A percentile compares a stretch with the other conserved stretches of the same genome.
These are phyloP conservation scores for Spongiforma sp. DNA, from an alignment of 1,284 basidiomycete species.

Conservation along the genomic window DNA sequence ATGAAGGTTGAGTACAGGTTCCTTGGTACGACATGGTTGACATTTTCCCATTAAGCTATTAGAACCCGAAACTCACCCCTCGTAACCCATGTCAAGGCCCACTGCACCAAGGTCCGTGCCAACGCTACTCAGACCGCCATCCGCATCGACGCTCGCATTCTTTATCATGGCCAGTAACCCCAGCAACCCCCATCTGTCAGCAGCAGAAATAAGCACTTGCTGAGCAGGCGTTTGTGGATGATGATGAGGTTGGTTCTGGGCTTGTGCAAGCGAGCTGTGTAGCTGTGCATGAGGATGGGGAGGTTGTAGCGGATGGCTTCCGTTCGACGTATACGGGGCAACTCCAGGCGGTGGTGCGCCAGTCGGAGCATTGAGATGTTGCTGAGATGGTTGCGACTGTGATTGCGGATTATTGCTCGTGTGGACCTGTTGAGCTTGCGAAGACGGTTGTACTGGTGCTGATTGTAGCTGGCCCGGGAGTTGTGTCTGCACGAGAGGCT, in stretches of 20 bases:
- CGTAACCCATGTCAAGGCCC: slow-evolving; percentile 88
- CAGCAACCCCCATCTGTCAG: slow-evolving; percentile 94
- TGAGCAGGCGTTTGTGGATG: slow-evolving; percentile 91
- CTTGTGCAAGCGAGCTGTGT: slow-evolving; percentile 34
- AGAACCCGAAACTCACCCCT: slow-evolving; percentile 65
- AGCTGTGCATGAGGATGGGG: slow-evolving; percentile 37
- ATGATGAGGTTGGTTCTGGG: slow-evolving; percentile 41
- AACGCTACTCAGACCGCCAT: slow-evolving; percentile 85
- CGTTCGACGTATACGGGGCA: slow-evolving; percentile 49
- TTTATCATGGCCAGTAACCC: slow-evolving; percentile 93
- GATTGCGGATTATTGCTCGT: slow-evolving; percentile 35
- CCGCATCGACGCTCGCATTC: slow-evolving; percentile 78
- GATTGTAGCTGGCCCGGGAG: slow-evolving; percentile 29
- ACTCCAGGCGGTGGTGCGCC: slow-evolving; percentile 54
- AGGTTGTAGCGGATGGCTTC: slow-evolving; percentile 43
- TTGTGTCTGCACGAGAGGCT: slow-evolving; percentile 39
- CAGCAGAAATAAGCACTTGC: slow-evolving; percentile 92
- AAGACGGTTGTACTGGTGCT: slow-evolving; percentile 38
- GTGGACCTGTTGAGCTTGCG: slow-evolving; percentile 43
- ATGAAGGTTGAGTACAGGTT: slow-evolving; percentile 94
- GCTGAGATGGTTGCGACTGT: slow-evolving; percentile 33
- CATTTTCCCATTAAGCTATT: slow-evolving; percentile 22
- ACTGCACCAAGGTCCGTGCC: slow-evolving; percentile 94
- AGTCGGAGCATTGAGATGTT: slow-evolving; percentile 56
- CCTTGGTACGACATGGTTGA: slow-evolving; percentile 41